Conservation (phyloP, 1,284 basidiomycete genomes). For the Sanghuangporus sanghuang region DNA sequence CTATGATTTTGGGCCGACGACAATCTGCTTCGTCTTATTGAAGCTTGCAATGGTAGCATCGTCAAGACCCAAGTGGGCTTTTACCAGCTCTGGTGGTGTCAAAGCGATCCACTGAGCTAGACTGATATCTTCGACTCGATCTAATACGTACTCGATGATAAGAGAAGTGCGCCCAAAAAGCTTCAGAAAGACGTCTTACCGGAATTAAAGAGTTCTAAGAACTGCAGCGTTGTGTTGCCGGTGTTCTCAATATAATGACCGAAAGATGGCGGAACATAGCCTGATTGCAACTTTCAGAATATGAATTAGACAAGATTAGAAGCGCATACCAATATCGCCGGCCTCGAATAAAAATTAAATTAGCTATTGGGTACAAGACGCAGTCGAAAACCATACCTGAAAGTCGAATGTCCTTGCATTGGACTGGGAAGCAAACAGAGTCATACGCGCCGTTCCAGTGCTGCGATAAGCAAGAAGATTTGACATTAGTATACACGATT, state of each 20-base stretch:
- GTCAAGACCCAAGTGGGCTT: slow-evolving; percentile 52
- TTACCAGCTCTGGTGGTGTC: slow-evolving; percentile 55
- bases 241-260: slow-evolving; percentile 71
- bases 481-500: neutral
- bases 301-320: slow-evolving; percentile 10
- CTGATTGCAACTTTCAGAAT: slow-evolving; percentile 21
- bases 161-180: neutral
- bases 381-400: slow-evolving; percentile 32
- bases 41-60: slow-evolving; percentile 47
- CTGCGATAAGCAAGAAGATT: slow-evolving; percentile 27
- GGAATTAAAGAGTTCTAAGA: slow-evolving; percentile 62
- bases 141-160: slow-evolving; percentile 25
- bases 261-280: slow-evolving; percentile 54
- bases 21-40: slow-evolving; percentile 48
- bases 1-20: slow-evolving; percentile 35
- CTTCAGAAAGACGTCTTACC: slow-evolving; percentile 26
- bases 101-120: slow-evolving; percentile 66
- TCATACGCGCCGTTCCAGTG: slow-evolving; percentile 53
- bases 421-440: slow-evolving; percentile 55
- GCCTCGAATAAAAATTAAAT: slow-evolving; percentile 32
- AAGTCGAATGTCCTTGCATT: slow-evolving; percentile 68
- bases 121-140: slow-evolving; percentile 58
- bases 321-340: slow-evolving; percentile 52
- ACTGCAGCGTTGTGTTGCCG: slow-evolving; percentile 56
- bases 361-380: neutral